Evolutionary conservation across 1,284 basidiomycete species (phyloP).

Genomic region (Irpex sp.): DNA sequence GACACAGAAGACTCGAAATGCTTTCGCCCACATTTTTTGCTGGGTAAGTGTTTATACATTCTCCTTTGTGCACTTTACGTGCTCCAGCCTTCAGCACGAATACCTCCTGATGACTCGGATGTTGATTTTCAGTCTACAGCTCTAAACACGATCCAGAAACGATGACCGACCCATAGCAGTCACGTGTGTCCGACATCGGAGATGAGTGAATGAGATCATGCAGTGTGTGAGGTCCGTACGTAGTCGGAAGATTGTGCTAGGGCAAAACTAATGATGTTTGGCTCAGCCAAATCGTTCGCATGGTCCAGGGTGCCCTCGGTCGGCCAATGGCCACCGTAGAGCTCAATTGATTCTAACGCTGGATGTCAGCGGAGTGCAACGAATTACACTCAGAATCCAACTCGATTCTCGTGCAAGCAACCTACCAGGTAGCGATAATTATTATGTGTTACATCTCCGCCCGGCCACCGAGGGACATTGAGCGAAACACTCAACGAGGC

Average conservation of each 20-base stretch:
- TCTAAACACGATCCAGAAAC: background rate
- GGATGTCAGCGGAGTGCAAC: background rate
- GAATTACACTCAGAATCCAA: no score
- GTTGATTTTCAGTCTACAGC: no score
- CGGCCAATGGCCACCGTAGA: background rate
- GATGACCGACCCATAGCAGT: background rate
- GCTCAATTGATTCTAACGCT: background rate
- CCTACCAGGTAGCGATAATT: no score
- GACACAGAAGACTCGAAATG: no score
- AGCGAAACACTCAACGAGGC: background rate
- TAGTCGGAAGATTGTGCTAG: constrained; percentile 3
- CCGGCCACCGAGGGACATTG: background rate
- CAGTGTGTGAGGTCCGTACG: background rate
- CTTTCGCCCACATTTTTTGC: no score
- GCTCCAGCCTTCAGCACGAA: background rate
- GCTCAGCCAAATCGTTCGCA: background rate
- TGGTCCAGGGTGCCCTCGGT: background rate
- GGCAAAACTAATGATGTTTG: background rate
- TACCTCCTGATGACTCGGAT: no score
- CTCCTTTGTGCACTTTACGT: background rate
- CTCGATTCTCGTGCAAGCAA: no score
- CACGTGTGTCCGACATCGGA: constrained; percentile 5
- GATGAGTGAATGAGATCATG: constrained; percentile 1
- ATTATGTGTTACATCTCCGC: no score
- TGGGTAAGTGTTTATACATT: no score